Conservation (phyloP, 768 basidiomycete species). For the Lanmaoa pseudosensibilis region DNA sequence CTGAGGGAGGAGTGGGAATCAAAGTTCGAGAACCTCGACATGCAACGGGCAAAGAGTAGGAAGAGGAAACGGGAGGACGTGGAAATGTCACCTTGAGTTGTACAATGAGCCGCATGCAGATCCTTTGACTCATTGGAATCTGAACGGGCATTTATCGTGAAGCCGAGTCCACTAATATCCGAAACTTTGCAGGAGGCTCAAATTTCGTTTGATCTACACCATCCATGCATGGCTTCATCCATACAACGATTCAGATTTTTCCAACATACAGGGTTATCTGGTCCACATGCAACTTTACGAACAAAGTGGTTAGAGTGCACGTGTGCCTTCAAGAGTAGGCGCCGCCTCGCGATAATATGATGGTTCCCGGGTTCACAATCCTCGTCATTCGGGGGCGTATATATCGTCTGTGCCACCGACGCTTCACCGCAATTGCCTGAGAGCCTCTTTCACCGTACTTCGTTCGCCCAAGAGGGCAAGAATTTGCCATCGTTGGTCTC, state of each 20-base stretch:
- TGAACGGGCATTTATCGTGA: background rate
- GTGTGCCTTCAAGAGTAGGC: background rate
- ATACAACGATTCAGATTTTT: background rate
- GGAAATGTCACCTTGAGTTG: slow-evolving; percentile 26
- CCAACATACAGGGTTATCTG: background rate
- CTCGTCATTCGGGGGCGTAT: background rate
- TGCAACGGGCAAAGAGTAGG: slow-evolving; percentile 22
- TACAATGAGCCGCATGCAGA: background rate
- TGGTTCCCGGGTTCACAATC: background rate
- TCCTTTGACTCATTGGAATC: background rate
- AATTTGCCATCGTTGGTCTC: slow-evolving; percentile 75
- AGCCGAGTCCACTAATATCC: background rate
- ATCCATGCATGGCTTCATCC: background rate
- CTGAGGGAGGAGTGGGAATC: slow-evolving; percentile 43
- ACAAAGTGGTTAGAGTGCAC: background rate
- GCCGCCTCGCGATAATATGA: background rate
- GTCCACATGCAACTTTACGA: background rate
- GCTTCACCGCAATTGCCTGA: slow-evolving; percentile 39
- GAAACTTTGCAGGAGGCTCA: background rate
- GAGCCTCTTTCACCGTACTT: slow-evolving; percentile 65
- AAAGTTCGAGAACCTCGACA: slow-evolving; percentile 35
- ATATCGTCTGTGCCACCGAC: background rate
- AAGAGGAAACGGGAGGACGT: slow-evolving; percentile 20
- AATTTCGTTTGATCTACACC: background rate
- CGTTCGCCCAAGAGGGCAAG: slow-evolving; percentile 72